Percentiles rank a stretch among this genome's conserved stretches.
phyloP scores from a whole-genome alignment of 202 grass and related monocot genomes.

The Setaria viridis region DNA sequence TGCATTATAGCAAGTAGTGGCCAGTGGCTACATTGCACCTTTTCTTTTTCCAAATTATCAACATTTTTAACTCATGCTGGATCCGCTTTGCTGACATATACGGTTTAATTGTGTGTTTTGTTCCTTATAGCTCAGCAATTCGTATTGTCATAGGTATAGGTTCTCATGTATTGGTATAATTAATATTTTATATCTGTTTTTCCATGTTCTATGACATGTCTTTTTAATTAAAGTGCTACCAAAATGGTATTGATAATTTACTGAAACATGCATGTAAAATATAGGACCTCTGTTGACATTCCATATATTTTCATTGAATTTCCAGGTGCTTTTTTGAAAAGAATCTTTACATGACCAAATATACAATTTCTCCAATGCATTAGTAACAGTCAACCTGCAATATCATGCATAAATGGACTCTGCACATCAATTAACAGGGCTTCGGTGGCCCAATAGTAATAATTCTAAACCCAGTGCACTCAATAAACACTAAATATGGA shows the following conservation, averaged over 20 bases:
- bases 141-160: constrained; percentile 18
- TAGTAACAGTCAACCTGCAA: constrained; percentile 1
- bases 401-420: not conserved
- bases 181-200: constrained; percentile 15
- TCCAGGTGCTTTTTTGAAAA: not conserved
- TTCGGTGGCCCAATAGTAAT: not conserved
- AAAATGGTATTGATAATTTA: not conserved
- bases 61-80: no score
- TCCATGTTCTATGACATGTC: not conserved
- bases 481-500: not conserved
- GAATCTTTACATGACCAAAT: not conserved
- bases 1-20: no score
- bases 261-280: not conserved
- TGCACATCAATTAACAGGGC: not conserved
- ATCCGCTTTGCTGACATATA: no score
- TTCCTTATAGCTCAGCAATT: no score
- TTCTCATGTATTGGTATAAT: not conserved
- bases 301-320: not conserved
- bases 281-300: not conserved
- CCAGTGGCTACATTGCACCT: no score
- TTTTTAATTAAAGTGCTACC: not conserved
- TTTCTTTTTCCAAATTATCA: no score
- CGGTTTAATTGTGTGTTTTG: no score
- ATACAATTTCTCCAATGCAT: not conserved
- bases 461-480: not conserved